Conservation (phyloP, 169 alveolate genomes). For the Sarcocystis neurona region DNA sequence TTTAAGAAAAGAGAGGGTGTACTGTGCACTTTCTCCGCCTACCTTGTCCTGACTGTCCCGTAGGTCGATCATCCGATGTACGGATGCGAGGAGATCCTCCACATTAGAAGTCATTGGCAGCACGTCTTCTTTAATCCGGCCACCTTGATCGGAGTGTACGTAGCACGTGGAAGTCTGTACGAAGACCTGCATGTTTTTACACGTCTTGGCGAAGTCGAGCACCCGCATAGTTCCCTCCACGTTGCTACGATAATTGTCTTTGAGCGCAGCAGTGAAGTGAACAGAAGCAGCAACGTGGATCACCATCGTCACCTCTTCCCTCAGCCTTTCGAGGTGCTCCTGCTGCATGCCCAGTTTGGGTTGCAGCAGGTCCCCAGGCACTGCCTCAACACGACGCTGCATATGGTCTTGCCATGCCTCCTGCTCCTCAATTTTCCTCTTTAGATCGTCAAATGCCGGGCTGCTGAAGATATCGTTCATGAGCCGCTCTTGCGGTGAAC, state of each 20-base stretch:
- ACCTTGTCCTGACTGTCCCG: constrained; percentile 21
- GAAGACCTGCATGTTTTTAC: constrained; percentile 25
- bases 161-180: constrained; percentile 48
- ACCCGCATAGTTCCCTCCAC: constrained; percentile 48
- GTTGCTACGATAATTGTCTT: constrained; percentile 49
- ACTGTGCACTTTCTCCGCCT: too few species aligned
- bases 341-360: constrained; percentile 30
- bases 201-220: constrained; percentile 18
- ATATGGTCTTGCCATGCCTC: neutral
- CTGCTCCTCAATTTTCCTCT: neutral
- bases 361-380: constrained; percentile 25
- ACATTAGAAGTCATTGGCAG: constrained; percentile 36
- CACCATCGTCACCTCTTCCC: constrained; percentile 46
- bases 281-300: constrained; percentile 49
- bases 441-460: constrained; percentile 29
- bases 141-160: constrained; percentile 34
- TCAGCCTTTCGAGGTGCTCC: neutral
- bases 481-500: constrained; percentile 32
- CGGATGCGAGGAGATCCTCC: constrained; percentile 23
- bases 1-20: too few species aligned
- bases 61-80: constrained; percentile 26
- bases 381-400: neutral
- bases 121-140: constrained; percentile 40
- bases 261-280: constrained; percentile 52
- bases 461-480: constrained; percentile 14